These are phyloP conservation scores for Eucalyptus cladocalyx DNA, from an alignment of 345 rosid species.

Conservation along the genomic window DNA sequence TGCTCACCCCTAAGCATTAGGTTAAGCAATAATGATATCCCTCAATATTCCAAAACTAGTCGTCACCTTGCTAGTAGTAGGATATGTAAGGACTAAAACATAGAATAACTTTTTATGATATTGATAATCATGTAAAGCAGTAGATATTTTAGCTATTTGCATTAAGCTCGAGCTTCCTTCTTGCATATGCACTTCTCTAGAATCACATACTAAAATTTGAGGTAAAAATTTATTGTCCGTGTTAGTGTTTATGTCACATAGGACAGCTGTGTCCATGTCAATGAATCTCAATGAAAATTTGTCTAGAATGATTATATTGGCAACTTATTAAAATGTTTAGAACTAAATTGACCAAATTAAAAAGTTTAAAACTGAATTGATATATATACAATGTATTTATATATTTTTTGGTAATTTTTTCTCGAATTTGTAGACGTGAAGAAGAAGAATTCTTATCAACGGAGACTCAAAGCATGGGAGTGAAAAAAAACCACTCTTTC, in stretches of 20 bases:
- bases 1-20: no score
- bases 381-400: no score
- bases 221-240: no score
- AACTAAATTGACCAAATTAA: not conserved
- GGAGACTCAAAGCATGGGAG: not conserved
- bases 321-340: not conserved
- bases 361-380: not conserved
- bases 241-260: not conserved
- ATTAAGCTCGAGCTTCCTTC: not conserved
- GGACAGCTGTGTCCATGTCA: not conserved
- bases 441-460: not conserved
- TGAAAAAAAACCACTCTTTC: not conserved
- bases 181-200: no score
- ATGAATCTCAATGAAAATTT: not conserved
- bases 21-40: not conserved
- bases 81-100: no score
- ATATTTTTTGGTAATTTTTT: not conserved
- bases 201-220: no score
- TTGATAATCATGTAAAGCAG: not conserved
- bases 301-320: not conserved
- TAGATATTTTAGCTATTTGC: not conserved
- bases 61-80: not conserved
- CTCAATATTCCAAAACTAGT: not conserved
- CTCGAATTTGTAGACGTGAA: not conserved
- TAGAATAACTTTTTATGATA: not conserved